phyloP scores from a whole-genome alignment of 257 asterid genomes.

The Agastache rugosa region DNA sequence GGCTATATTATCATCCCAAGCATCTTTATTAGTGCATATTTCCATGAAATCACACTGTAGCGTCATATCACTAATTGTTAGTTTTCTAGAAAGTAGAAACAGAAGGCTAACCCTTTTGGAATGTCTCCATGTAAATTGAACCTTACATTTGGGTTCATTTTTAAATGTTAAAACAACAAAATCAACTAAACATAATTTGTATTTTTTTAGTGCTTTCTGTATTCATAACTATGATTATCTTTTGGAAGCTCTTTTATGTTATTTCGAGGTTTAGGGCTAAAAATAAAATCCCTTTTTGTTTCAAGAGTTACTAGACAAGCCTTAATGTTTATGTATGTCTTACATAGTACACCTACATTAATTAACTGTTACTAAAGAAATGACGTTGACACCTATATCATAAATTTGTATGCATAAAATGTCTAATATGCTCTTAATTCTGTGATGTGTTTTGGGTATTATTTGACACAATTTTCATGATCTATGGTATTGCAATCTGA shows the following conservation, averaged over 20 bases:
- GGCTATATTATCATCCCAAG: not conserved
- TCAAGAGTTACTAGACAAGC: not conserved
- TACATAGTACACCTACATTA: not conserved
- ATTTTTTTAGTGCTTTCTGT: not conserved
- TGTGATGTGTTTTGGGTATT: not conserved
- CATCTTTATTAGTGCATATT: not conserved
- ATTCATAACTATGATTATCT: not conserved
- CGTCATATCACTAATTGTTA: not conserved
- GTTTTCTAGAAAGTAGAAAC: not conserved
- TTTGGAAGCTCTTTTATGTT: constrained; percentile 11
- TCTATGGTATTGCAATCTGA: not conserved
- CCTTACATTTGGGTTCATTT: not conserved
- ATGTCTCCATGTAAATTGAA: constrained; percentile 15
- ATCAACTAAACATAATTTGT: not conserved
- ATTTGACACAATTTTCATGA: not conserved
- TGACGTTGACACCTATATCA: too few species aligned
- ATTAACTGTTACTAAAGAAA: too few species aligned
- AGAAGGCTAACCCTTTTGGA: not conserved
- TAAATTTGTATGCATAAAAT: too few species aligned
- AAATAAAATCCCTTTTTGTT: not conserved
- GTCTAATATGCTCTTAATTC: not conserved
- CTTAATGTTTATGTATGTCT: not conserved
- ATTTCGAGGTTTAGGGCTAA: not conserved
- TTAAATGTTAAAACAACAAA: not conserved
- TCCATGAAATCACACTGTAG: not conserved